These are phyloP conservation scores for Penicillium arizonense DNA, from an alignment of 495 filamentous ascomycete genomes.

Conservation along the genomic window DNA sequence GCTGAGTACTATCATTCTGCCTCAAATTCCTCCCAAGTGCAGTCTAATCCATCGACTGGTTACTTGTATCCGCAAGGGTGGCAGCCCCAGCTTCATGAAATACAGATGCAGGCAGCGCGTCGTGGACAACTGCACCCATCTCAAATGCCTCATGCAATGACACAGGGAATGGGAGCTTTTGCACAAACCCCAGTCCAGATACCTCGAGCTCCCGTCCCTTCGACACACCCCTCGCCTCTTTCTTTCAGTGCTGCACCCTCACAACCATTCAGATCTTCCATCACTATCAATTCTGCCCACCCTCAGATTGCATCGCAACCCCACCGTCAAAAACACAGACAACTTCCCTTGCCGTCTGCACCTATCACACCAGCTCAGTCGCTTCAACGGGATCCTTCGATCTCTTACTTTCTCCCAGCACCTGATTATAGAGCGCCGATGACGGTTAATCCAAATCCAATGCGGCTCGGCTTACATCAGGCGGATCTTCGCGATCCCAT, in stretches of 20 bases:
- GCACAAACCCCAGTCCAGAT: neutral
- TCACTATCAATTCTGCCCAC: no score
- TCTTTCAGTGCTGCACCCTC: neutral
- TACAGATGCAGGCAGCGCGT: neutral
- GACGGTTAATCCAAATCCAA: slow-evolving; percentile 41
- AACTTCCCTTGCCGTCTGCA: no score
- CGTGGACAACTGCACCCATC: neutral
- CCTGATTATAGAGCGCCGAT: slow-evolving; percentile 29
- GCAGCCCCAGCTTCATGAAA: neutral
- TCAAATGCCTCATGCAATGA: neutral
- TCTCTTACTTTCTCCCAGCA: slow-evolving; percentile 29
- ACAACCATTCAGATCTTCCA: no score
- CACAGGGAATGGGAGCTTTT: neutral
- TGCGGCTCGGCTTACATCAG: slow-evolving; percentile 54
- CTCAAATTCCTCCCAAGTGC: neutral
- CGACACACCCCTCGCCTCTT: neutral
- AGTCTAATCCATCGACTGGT: neutral
- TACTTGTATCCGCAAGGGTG: neutral
- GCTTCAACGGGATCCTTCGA: no score
- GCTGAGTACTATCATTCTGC: neutral
- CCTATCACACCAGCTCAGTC: no score
- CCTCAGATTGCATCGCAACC: no score
- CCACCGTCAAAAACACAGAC: no score
- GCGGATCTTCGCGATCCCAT: slow-evolving; percentile 55
- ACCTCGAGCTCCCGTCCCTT: neutral